These are phyloP conservation scores for Trifolium subterraneum DNA, from an alignment of 306 rosid genomes.

Conservation along the genomic window DNA sequence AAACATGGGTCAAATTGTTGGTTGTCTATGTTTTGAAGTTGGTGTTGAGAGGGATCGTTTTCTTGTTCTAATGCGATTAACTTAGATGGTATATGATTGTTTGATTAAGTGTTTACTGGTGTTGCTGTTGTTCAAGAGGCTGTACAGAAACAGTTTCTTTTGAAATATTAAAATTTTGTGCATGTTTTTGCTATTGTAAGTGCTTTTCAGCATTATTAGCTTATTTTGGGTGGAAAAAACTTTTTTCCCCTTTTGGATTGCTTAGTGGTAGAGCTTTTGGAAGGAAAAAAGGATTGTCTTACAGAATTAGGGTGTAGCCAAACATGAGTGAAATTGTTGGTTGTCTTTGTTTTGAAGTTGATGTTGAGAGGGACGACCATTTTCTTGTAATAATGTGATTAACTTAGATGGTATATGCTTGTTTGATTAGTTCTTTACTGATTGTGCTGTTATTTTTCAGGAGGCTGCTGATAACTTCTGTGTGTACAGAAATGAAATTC, in stretches of 20 bases:
- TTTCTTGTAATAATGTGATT: conserved; percentile 25
- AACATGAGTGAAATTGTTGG: background rate
- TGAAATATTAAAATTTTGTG: too few species aligned
- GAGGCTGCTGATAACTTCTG: conserved; percentile 91
- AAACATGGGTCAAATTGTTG: background rate
- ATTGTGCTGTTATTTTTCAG: conserved; percentile 53
- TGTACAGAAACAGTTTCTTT: conserved; percentile 15
- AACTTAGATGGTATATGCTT: conserved; percentile 17
- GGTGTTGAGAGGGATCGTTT: conserved; percentile 5
- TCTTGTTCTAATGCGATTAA: conserved; percentile 18
- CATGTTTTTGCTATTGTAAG: too few species aligned
- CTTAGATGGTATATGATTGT: conserved; percentile 26
- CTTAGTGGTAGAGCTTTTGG: too few species aligned
- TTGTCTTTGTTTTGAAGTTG: background rate
- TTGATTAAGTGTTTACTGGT: conserved; percentile 25
- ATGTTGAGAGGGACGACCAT: background rate
- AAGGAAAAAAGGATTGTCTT: too few species aligned
- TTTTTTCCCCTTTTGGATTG: too few species aligned
- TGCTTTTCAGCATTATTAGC: too few species aligned
- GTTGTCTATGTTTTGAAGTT: background rate
- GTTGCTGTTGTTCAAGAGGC: conserved; percentile 64
- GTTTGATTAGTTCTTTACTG: conserved; percentile 25
- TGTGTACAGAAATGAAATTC: conserved; percentile 91
- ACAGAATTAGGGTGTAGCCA: background rate
- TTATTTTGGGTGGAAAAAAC: too few species aligned